Conservation (phyloP, 2,329 filamentous ascomycete genomes). For the Xylaria sp. region DNA sequence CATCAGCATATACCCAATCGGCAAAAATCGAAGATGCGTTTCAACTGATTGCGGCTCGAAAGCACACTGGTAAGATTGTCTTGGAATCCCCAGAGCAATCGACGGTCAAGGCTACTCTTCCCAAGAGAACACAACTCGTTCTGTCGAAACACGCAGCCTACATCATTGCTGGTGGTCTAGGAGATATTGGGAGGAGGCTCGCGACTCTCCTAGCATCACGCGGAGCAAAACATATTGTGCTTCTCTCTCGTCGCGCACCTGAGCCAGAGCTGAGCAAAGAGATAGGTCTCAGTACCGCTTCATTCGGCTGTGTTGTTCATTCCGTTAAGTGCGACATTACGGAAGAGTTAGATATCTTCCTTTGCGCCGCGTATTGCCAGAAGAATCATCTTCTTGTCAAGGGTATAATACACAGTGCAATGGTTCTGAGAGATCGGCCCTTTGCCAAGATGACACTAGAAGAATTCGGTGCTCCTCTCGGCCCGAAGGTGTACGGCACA, state of each 20-base stretch:
- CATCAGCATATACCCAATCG: slow-evolving; percentile 38
- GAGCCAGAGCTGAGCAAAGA: slow-evolving; percentile 28
- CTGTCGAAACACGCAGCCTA: slow-evolving; percentile 44
- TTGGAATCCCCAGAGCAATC: slow-evolving; percentile 33
- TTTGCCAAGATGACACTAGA: slow-evolving; percentile 35
- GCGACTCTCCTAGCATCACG: slow-evolving; percentile 42
- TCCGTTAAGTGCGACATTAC: slow-evolving; percentile 52
- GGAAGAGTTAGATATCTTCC: slow-evolving; percentile 40
- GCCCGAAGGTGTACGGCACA: slow-evolving; percentile 33
- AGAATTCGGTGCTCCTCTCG: slow-evolving; percentile 23
- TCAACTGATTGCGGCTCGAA: slow-evolving; percentile 52
- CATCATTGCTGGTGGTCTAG: slow-evolving; percentile 50
- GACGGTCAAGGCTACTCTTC: slow-evolving; percentile 35
- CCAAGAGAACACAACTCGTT: slow-evolving; percentile 21
- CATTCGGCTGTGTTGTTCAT: slow-evolving; percentile 37
- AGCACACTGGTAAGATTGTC: slow-evolving; percentile 55
- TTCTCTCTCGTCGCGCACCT: slow-evolving; percentile 45
- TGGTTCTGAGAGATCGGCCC: slow-evolving; percentile 22
- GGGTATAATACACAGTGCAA: slow-evolving; percentile 29
- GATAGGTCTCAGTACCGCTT: slow-evolving; percentile 23
- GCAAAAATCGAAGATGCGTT: slow-evolving; percentile 51
- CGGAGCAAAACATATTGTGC: slow-evolving; percentile 48
- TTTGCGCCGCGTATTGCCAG: slow-evolving; percentile 26
- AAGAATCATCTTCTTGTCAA: slow-evolving; percentile 25
- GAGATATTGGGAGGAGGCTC: slow-evolving; percentile 47